Evolutionary conservation across 148 eudicot genomes (phyloP).

Genomic region (Rhododendron williamsianum): DNA sequence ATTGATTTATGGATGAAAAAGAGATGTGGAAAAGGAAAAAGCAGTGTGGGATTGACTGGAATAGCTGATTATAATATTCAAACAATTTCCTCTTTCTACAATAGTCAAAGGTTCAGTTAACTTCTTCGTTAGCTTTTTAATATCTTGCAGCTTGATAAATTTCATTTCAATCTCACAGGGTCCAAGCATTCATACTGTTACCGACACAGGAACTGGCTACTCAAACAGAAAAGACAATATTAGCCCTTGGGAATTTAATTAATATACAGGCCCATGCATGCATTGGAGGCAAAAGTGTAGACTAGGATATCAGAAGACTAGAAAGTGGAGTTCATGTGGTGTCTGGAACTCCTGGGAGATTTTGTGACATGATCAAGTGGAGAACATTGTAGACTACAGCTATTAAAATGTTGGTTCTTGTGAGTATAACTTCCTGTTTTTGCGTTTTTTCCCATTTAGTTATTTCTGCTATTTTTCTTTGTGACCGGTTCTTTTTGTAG

Average conservation of each 20-base stretch:
- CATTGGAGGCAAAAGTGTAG: too few relatives aligned
- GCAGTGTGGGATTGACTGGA: neutral
- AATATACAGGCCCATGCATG: too few relatives aligned
- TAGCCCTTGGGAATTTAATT: too few relatives aligned
- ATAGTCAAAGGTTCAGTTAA: neutral
- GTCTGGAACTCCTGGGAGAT: conserved; percentile 96
- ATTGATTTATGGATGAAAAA: neutral
- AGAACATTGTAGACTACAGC: conserved; percentile 74
- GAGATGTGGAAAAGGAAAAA: neutral
- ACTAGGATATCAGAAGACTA: conserved; percentile 64
- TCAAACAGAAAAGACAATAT: conserved; percentile 74
- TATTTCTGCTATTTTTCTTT: too few relatives aligned
- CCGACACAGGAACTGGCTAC: conserved; percentile 91
- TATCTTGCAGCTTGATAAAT: neutral
- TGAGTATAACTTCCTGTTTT: too few relatives aligned
- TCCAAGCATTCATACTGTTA: conserved; percentile 81
- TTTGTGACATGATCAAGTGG: conserved; percentile 94
- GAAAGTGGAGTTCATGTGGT: conserved; percentile 92
- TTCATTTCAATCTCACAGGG: conserved; percentile 33
- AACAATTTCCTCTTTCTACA: neutral
- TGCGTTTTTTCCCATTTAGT: too few relatives aligned
- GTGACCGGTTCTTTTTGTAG: too few relatives aligned
- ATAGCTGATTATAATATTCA: neutral
- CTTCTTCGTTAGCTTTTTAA: neutral
- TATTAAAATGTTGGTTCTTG: neutral